Percentiles rank a stretch among this genome's conserved stretches.
phyloP scores from a whole-genome alignment of 139 green algal genomes.

The Auxenochlorella pyrenoidosa region DNA sequence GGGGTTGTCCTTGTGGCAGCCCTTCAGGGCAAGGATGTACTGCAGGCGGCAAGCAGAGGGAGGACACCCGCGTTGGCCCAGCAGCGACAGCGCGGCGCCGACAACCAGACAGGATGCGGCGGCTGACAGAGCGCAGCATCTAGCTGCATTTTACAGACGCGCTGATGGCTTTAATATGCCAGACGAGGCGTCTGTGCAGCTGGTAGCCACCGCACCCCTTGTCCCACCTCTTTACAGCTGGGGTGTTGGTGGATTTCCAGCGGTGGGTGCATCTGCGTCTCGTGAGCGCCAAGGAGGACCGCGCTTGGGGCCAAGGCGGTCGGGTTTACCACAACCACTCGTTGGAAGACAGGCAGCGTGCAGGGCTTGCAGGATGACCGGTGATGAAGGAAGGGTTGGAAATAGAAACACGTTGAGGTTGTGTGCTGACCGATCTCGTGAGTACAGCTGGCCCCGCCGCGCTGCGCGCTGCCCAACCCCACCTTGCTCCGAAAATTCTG shows the following conservation, averaged over 20 bases:
- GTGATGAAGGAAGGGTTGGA: neutral
- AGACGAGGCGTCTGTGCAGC: too few species aligned
- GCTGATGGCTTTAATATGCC: neutral
- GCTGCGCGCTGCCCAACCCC: too few species aligned
- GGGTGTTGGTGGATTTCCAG: slow-evolving; percentile 61
- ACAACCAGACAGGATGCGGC: neutral
- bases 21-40: slow-evolving; percentile 74
- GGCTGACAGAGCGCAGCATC: neutral
- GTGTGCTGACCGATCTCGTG: neutral
- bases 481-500: too few species aligned
- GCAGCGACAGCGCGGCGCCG: neutral
- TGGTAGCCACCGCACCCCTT: neutral
- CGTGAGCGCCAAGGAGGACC: neutral
- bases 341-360: too few species aligned
- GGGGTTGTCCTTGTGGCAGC: slow-evolving; percentile 74
- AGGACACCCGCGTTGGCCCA: neutral
- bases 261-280: slow-evolving; percentile 64
- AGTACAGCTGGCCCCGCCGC: too few species aligned
- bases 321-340: neutral
- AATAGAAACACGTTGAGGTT: neutral
- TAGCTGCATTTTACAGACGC: neutral
- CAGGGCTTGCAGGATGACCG: neutral
- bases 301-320: neutral
- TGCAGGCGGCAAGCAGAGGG: slow-evolving; percentile 40
- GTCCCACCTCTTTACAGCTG: slow-evolving; percentile 48